phyloP scores from a whole-genome alignment of 495 filamentous ascomycete species.

The Melanomma pulvis-pyrius region DNA sequence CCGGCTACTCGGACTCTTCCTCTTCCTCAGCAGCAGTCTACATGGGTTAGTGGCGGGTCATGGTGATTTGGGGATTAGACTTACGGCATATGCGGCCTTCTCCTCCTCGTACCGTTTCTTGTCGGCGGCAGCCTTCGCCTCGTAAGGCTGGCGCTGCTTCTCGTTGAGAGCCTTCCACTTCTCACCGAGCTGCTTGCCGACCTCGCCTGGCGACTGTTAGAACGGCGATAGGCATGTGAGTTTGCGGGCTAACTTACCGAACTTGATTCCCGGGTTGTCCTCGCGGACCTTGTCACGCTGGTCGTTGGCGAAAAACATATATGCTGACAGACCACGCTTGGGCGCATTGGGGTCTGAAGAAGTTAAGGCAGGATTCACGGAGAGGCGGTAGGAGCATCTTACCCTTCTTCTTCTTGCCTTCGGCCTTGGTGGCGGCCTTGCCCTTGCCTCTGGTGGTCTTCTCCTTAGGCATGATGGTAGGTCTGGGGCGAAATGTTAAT shows the following conservation, averaged over 20 bases:
- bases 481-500: background rate
- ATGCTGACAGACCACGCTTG: conserved; percentile 98
- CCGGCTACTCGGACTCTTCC: conserved; percentile 36
- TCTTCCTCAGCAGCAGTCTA: conserved; percentile 36
- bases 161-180: conserved; percentile 94
- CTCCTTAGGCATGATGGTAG: conserved; percentile 69
- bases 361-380: conserved; percentile 25
- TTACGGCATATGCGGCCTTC: conserved; percentile 79
- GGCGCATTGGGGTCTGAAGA: conserved; percentile 89
- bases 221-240: background rate
- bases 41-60: conserved; percentile 9
- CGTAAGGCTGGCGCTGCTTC: conserved; percentile 87
- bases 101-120: conserved; percentile 99
- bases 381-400: conserved; percentile 43
- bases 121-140: conserved; percentile 90
- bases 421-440: conserved; percentile 52
- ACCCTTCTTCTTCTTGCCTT: conserved; percentile 84
- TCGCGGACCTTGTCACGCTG: conserved; percentile 96
- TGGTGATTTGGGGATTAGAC: background rate
- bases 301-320: conserved; percentile 99
- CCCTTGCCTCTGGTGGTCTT: conserved; percentile 62
- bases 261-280: conserved; percentile 97
- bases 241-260: conserved; percentile 63
- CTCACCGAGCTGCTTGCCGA: conserved; percentile 96
- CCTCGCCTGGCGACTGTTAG: conserved; percentile 66